Evolutionary conservation across 768 basidiomycete genomes (phyloP).

Genomic region (Mycena venus): DNA sequence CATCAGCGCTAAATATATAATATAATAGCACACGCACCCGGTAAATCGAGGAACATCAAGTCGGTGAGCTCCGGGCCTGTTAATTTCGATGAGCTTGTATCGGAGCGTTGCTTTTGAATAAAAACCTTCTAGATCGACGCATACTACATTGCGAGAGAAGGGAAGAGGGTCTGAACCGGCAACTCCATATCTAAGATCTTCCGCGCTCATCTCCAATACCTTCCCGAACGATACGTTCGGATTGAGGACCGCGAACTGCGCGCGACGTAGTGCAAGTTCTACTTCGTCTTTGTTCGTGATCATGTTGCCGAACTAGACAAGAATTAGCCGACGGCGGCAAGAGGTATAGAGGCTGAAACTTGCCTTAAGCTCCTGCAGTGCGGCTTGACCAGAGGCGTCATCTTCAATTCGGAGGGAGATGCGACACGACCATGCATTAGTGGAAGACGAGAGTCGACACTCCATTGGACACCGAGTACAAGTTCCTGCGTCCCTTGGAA

Average conservation of each 20-base stretch:
- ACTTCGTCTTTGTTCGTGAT: slow-evolving; percentile 54
- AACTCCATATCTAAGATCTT: slow-evolving; percentile 32
- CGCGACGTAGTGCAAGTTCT: slow-evolving; percentile 60
- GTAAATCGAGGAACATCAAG: slow-evolving; percentile 55
- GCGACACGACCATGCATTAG: no score
- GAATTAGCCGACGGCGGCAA: neutral
- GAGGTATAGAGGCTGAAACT: neutral
- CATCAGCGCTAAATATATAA: neutral
- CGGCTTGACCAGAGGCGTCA: slow-evolving; percentile 48
- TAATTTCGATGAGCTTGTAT: neutral
- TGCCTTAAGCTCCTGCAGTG: slow-evolving; percentile 25
- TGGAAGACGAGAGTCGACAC: no score
- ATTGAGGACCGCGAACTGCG: slow-evolving; percentile 60
- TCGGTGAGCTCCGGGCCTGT: slow-evolving; percentile 49
- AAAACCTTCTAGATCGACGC: slow-evolving; percentile 52
- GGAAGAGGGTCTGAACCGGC: slow-evolving; percentile 16
- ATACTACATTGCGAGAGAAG: slow-evolving; percentile 59
- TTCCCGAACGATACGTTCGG: slow-evolving; percentile 40
- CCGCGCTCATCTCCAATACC: slow-evolving; percentile 25
- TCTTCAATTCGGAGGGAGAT: slow-evolving; percentile 59
- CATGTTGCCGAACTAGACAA: slow-evolving; percentile 34
- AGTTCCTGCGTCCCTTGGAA: slow-evolving; percentile 60
- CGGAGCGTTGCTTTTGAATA: neutral
- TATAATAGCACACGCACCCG: slow-evolving; percentile 41
- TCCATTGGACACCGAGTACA: slow-evolving; percentile 51